Base-by-base conservation (phyloP, 768 basidiomycete genomes). In the Kwoniella mangroviensis region DNA sequence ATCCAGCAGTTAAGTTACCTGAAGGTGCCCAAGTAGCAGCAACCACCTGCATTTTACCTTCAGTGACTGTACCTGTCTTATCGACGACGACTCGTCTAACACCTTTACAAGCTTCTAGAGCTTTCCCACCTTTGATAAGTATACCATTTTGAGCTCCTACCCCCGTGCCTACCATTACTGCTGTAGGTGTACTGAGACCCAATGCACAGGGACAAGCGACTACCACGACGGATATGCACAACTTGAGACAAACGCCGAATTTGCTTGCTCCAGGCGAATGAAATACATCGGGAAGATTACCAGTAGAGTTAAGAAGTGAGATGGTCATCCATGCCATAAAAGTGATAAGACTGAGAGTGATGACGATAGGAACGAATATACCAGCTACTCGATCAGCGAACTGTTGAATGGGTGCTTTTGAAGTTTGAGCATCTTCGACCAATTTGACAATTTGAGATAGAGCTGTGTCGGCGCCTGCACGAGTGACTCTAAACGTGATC, bases 101-200 rank as follows among this genome's bases (percentile, higher is more conserved):
- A 62, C 87, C 86, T 73, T 88, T 89, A 83, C 93, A 94, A 3
- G 93, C 94, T 81, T 99, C 97, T 28, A 99, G 86, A 2, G 97
- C 95, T 15, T 91, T 87, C 1, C 95, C 97, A 22, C 97, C 95
- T 82, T 99, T 99, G 88, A 99, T 98, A 56, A 99, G 85, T 69
- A 99, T 98, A 0, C 97, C 96, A 77, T 98, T 96, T 85, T 91
- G 88, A 10, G 97, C 97, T 1, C 97, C 97, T 67, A 98, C 89
- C 0, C 97, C 97, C 0, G 96, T 98, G 19, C 97, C 97, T 41
- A 98, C 97, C 97, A 98, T 98, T 84, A 98, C 94, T 2, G 96
- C 97, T 0, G 97, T 98, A 0, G 97, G 97, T 0, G 96, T 98
- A 65, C 92, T 93, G 68, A 98, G 87, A 4, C 96, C 97, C 42